phyloP scores from a whole-genome alignment of 2,329 filamentous ascomycete species.

The Cephalotrichum gorgonifer region DNA sequence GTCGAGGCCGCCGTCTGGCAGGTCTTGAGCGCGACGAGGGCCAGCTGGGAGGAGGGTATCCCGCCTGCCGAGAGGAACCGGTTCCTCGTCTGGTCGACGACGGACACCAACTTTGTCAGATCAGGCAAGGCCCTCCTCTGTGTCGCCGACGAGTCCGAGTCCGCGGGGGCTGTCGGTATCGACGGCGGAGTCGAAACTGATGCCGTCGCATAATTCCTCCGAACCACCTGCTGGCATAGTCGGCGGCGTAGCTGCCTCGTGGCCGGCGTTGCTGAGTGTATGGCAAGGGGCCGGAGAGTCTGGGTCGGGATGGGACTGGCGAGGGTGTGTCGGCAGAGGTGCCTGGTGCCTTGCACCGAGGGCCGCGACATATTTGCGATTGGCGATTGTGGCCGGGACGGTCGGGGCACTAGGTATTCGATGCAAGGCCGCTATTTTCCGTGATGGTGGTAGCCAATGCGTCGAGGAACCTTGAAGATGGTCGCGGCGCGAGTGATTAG shows the following conservation, averaged over 20 bases:
- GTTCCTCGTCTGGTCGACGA: slow-evolving; percentile 30
- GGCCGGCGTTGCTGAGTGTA: neutral
- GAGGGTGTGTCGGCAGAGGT: slow-evolving; percentile 1
- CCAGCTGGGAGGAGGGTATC: slow-evolving; percentile 32
- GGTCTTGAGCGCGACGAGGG: slow-evolving; percentile 30
- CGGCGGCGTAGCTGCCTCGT: neutral
- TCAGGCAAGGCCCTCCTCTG: slow-evolving; percentile 19
- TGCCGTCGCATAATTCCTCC: slow-evolving; percentile 1
- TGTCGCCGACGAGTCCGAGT: neutral
- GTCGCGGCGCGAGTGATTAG: too few species aligned
- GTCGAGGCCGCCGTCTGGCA: slow-evolving; percentile 33
- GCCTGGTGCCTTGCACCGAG: neutral
- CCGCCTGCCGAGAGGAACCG: slow-evolving; percentile 32
- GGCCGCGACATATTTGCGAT: neutral
- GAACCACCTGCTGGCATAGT: neutral
- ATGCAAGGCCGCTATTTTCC: too few species aligned
- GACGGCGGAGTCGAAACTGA: slow-evolving; percentile 10
- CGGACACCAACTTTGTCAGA: slow-evolving; percentile 26
- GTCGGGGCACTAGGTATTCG: too few species aligned
- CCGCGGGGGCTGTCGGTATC: neutral
- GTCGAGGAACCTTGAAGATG: too few species aligned
- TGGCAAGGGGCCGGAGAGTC: neutral
- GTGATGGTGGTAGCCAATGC: too few species aligned
- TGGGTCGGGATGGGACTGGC: neutral
- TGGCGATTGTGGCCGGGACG: neutral